phyloP scores from a whole-genome alignment of 2,329 filamentous ascomycete genomes.

The Pseudogymnoascus sp. region DNA sequence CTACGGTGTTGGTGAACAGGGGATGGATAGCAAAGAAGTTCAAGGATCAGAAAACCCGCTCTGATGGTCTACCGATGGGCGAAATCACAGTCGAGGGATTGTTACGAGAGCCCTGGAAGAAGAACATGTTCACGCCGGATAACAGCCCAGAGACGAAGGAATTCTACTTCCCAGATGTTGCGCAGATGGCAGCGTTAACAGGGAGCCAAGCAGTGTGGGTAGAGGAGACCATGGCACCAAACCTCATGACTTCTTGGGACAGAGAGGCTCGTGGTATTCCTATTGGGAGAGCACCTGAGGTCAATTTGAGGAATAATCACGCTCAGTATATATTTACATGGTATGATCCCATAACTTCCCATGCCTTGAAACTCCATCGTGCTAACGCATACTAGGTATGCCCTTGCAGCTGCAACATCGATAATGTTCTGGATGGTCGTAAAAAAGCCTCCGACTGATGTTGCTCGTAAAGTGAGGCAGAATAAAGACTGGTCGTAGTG shows the following conservation, averaged over 20 bases:
- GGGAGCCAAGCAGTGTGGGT: conserved; percentile 89
- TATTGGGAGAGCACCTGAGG: conserved; percentile 79
- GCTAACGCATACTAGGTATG: conserved; percentile 57
- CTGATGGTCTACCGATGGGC: conserved; percentile 58
- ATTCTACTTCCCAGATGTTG: conserved; percentile 93
- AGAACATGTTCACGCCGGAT: conserved; percentile 93
- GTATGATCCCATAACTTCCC: conserved; percentile 45
- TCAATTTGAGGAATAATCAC: conserved; percentile 93
- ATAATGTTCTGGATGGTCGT: conserved; percentile 97
- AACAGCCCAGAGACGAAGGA: conserved; percentile 77
- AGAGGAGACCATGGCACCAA: conserved; percentile 87
- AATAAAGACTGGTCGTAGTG: conserved; percentile 63
- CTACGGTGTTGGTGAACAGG: conserved; percentile 77
- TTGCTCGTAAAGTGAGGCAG: conserved; percentile 66
- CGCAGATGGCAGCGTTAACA: conserved; percentile 77
- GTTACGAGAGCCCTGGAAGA: conserved; percentile 85
- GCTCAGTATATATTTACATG: conserved; percentile 98
- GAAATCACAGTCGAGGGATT: conserved; percentile 77
- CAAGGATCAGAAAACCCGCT: conserved; percentile 54
- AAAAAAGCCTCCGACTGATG: conserved; percentile 72
- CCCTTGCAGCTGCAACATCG: conserved; percentile 72
- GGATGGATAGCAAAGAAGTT: conserved; percentile 85
- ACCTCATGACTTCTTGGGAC: conserved; percentile 68
- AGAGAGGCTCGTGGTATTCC: conserved; percentile 76
- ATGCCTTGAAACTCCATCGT: conserved; percentile 1